These are phyloP conservation scores for Pyropia haitanensis DNA, from an alignment of 23 red algal species.

Conservation along the genomic window DNA sequence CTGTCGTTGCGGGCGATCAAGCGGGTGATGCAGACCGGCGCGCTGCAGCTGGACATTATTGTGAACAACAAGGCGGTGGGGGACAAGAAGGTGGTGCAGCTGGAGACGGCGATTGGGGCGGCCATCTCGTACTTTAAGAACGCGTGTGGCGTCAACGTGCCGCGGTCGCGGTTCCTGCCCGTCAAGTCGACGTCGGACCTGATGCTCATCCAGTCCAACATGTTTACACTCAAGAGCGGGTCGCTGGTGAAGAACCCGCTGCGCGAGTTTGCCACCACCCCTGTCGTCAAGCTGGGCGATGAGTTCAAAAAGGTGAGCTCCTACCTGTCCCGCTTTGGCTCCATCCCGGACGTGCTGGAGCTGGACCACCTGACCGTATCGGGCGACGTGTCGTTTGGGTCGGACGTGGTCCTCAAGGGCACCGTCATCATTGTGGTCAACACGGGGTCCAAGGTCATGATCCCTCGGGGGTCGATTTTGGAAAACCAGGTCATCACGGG, in stretches of 20 bases:
- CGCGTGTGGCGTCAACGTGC: constrained; percentile 90
- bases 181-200: constrained; percentile 98
- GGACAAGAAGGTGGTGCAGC: constrained; percentile 82
- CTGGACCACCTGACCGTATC: constrained; percentile 93
- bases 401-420: constrained; percentile 64
- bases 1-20: constrained; percentile 71
- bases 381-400: constrained; percentile 83
- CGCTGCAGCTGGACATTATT: constrained; percentile 98
- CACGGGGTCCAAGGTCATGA: constrained; percentile 73
- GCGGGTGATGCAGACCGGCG: constrained; percentile 59
- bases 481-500: constrained; percentile 94
- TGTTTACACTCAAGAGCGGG: constrained; percentile 85
- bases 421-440: constrained; percentile 96
- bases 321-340: constrained; percentile 79
- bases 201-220: constrained; percentile 87
- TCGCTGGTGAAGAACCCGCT: constrained; percentile 86
- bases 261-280: constrained; percentile 68
- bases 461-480: constrained; percentile 74
- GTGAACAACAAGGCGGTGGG: constrained; percentile 86
- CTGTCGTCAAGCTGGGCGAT: constrained; percentile 83
- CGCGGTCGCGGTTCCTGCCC: constrained; percentile 87
- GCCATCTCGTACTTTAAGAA: constrained; percentile 88
- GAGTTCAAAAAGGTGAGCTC: constrained; percentile 95
- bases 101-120: constrained; percentile 94
- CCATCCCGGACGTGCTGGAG: constrained; percentile 93